These are phyloP conservation scores for Diutina siamensis DNA, from an alignment of 1,139 yeast species.

Conservation along the genomic window DNA sequence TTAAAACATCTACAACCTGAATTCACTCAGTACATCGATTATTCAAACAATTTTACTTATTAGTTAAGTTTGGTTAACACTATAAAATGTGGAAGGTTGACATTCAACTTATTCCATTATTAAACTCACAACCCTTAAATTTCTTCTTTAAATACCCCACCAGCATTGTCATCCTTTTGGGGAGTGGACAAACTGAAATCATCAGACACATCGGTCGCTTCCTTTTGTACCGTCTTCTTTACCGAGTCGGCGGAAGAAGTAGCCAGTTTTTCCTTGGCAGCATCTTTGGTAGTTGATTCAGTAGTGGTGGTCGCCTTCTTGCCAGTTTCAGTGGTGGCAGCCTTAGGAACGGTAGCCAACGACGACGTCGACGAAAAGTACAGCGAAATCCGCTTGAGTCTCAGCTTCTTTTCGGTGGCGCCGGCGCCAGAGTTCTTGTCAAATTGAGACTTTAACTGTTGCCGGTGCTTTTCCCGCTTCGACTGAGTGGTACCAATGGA, in stretches of 20 bases:
- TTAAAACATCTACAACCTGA: too few species aligned
- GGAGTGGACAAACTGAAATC: background rate
- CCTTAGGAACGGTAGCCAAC: slow-evolving; percentile 8
- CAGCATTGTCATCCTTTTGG: background rate
- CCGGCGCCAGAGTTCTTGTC: background rate
- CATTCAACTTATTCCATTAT: background rate
- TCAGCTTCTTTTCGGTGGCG: background rate
- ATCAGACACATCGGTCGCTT: background rate
- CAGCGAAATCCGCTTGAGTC: background rate
- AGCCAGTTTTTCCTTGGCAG: slow-evolving; percentile 8
- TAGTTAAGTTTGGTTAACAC: too few species aligned
- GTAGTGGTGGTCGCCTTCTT: slow-evolving; percentile 7
- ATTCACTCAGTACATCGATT: too few species aligned
- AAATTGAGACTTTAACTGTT: slow-evolving; percentile 12
- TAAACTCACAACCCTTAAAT: background rate
- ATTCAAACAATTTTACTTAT: too few species aligned
- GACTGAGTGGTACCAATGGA: slow-evolving; percentile 9
- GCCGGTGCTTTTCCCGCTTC: slow-evolving; percentile 12
- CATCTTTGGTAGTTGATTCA: background rate
- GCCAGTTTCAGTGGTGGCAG: slow-evolving; percentile 10
- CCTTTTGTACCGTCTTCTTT: background rate
- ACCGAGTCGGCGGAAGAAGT: background rate
- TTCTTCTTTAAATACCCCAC: slow-evolving; percentile 4
- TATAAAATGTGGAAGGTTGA: too few species aligned
- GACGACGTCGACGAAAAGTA: background rate